A percentile compares a stretch with the other conserved stretches of the same genome.
Conservation (phyloP, 306 rosid species). For the Datisca glomerata region DNA sequence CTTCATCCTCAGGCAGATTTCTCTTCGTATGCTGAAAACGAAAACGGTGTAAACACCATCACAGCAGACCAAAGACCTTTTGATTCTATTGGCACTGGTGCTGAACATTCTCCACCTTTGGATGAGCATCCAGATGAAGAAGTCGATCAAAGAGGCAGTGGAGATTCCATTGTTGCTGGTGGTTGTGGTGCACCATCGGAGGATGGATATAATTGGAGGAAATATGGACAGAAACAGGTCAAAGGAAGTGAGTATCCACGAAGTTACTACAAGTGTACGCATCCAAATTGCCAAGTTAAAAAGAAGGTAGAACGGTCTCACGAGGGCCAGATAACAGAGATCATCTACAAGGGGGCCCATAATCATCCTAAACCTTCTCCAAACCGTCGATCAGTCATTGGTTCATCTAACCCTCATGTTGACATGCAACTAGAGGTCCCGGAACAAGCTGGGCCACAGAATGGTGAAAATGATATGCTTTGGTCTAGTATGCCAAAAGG, state of each 20-base stretch:
- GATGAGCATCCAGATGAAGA: constrained; percentile 71
- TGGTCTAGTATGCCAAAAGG: constrained; percentile 53
- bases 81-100: constrained; percentile 27
- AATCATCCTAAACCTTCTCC: constrained; percentile 76
- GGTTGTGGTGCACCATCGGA: constrained; percentile 62
- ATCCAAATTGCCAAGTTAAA: constrained; percentile 73
- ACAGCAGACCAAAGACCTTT: constrained; percentile 34
- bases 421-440: constrained; percentile 58
- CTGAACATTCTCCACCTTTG: constrained; percentile 40
- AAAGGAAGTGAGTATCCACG: constrained; percentile 96
- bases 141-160: constrained; percentile 54
- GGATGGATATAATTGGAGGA: constrained; percentile 94
- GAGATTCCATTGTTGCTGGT: constrained; percentile 44
- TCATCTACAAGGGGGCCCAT: constrained; percentile 90
- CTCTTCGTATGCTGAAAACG: constrained; percentile 33
- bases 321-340: constrained; percentile 91
- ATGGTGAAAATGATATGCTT: constrained; percentile 39
- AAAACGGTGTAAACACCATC: constrained; percentile 21
- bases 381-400: constrained; percentile 57
- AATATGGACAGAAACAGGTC: constrained; percentile 93
- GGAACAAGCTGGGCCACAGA: constrained; percentile 48
- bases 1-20: constrained; percentile 40
- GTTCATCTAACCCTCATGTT: constrained; percentile 33
- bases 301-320: constrained; percentile 90
- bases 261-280: constrained; percentile 90